Evolutionary conservation across 306 rosid species (phyloP).

Genomic region (Vicia villosa): DNA sequence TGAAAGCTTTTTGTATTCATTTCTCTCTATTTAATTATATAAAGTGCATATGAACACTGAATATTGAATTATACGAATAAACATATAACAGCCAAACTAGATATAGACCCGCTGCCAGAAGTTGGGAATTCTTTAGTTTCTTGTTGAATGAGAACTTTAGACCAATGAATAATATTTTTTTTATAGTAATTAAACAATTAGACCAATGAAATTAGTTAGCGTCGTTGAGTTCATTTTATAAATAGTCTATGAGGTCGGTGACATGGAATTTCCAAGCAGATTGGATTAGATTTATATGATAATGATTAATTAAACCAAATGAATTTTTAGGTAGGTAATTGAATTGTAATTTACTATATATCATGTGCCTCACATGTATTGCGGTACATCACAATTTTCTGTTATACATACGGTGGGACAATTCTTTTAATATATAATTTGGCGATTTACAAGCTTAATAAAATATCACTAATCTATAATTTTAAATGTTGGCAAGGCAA

Average conservation of each 20-base stretch:
- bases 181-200: background rate
- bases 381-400: slow-evolving; percentile 29
- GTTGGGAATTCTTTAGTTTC: slow-evolving; percentile 32
- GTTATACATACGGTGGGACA: background rate
- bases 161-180: background rate
- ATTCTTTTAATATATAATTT: background rate
- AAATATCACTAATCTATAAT: slow-evolving; percentile 8
- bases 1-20: too few species aligned
- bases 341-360: slow-evolving; percentile 16
- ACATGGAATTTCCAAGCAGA: slow-evolving; percentile 36
- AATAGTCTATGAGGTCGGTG: slow-evolving; percentile 29
- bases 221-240: slow-evolving; percentile 12
- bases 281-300: slow-evolving; percentile 40
- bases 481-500: slow-evolving; percentile 2
- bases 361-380: slow-evolving; percentile 49
- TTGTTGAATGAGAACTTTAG: slow-evolving; percentile 28
- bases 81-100: slow-evolving; percentile 31
- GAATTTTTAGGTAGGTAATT: slow-evolving; percentile 20
- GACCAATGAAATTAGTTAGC: slow-evolving; percentile 20
- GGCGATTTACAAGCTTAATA: background rate
- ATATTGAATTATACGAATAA: background rate
- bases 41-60: slow-evolving; percentile 4
- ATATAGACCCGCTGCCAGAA: slow-evolving; percentile 33
- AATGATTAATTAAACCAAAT: slow-evolving; percentile 32
- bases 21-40: background rate